Conservation (phyloP, 169 alveolate genomes). For the Plasmodium gaboni region DNA sequence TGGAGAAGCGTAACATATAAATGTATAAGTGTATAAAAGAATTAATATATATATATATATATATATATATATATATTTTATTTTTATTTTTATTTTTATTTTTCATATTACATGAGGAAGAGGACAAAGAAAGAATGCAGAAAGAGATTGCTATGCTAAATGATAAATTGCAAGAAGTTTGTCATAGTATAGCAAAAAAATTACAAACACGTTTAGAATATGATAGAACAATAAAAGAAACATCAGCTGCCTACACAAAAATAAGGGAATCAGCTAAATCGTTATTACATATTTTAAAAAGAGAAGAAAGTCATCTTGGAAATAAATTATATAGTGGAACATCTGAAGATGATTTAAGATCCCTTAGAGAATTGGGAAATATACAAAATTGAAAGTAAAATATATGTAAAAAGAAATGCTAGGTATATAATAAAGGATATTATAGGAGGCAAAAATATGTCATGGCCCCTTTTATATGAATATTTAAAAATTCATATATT, state of each 20-base stretch:
- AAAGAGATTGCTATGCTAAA: constrained; percentile 85
- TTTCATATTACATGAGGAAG: constrained; percentile 86
- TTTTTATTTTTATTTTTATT: not conserved
- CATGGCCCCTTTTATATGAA: too few species aligned
- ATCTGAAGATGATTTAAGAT: constrained; percentile 62
- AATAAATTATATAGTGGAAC: constrained; percentile 78
- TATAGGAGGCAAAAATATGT: too few species aligned
- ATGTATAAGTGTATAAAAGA: not conserved
- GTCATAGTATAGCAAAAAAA: constrained; percentile 87
- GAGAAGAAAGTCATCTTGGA: constrained; percentile 86
- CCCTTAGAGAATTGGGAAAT: constrained; percentile 50
- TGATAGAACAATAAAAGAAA: constrained; percentile 91
- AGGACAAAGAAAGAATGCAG: constrained; percentile 86
- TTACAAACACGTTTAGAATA: constrained; percentile 89
- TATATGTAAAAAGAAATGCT: not conserved
- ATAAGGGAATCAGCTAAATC: constrained; percentile 92
- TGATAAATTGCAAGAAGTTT: constrained; percentile 85
- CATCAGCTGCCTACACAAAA: constrained; percentile 92
- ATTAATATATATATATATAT: too few species aligned
- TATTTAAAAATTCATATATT: too few species aligned
- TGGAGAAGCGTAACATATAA: not conserved
- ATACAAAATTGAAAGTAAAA: constrained; percentile 8
- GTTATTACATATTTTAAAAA: constrained; percentile 88
- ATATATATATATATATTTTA: not conserved
- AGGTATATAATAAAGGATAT: not conserved